Percentiles rank a stretch among this genome's conserved stretches.
These are phyloP conservation scores for Groenewaldozyma tartarivorans DNA, from an alignment of 805 yeast genomes.

Conservation along the genomic window DNA sequence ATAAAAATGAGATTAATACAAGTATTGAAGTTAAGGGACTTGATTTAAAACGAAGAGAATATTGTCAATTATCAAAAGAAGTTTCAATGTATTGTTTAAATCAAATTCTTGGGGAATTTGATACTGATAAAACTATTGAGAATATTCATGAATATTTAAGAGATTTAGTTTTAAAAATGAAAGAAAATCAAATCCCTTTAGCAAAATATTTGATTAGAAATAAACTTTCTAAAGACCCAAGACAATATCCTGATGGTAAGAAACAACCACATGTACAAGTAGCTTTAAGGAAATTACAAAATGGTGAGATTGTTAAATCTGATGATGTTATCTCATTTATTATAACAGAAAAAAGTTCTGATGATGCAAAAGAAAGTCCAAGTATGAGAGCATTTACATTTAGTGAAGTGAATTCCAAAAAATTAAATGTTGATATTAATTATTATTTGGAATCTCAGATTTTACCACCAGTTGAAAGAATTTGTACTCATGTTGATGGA, in stretches of 20 bases:
- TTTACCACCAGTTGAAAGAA: constrained; percentile 81
- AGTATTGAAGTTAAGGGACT: constrained; percentile 86
- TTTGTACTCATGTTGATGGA: constrained; percentile 79
- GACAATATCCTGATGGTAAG: constrained; percentile 70
- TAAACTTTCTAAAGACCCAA: constrained; percentile 83
- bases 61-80: constrained; percentile 85
- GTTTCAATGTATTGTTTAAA: constrained; percentile 67
- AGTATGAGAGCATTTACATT: constrained; percentile 82
- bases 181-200: constrained; percentile 50
- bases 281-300: constrained; percentile 69
- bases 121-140: constrained; percentile 59
- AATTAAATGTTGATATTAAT: constrained; percentile 58
- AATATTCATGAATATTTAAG: constrained; percentile 67
- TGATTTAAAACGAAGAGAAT: constrained; percentile 96
- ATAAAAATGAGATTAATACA: constrained; percentile 47
- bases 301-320: constrained; percentile 79
- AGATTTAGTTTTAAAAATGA: constrained; percentile 46
- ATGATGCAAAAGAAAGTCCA: constrained; percentile 24
- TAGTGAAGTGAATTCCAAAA: constrained; percentile 48
- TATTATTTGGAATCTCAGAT: constrained; percentile 84
- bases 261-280: constrained; percentile 86
- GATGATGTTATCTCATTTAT: constrained; percentile 87
- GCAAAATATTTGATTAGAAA: constrained; percentile 74
- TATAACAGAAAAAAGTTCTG: constrained; percentile 46
- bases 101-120: constrained; percentile 59